Conservation (phyloP, 2,329 filamentous ascomycete genomes). For the Anthostomella pinea region DNA sequence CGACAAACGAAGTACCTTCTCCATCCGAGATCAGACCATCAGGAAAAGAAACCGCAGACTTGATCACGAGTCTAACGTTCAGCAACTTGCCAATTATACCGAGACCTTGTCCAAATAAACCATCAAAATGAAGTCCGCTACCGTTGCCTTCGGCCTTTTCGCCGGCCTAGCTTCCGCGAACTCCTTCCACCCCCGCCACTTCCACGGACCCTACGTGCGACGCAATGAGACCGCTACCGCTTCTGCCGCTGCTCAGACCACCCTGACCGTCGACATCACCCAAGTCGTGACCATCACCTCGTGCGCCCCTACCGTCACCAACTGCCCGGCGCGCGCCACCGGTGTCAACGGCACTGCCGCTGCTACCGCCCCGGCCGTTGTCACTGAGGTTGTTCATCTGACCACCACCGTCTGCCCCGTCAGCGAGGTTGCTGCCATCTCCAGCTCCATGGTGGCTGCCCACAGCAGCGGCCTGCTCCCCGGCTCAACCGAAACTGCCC, state of each 20-base stretch:
- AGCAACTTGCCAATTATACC: constrained; percentile 7
- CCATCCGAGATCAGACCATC: constrained; percentile 25
- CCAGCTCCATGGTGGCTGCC: constrained; percentile 29
- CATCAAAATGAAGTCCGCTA: constrained; percentile 34
- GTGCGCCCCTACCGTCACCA: constrained; percentile 33
- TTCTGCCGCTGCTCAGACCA: constrained; percentile 22
- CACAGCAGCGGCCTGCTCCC: constrained; percentile 32
- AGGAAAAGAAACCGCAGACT: constrained; percentile 16
- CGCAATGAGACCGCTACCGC: constrained; percentile 25
- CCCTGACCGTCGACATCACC: constrained; percentile 32
- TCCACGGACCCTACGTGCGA: constrained; percentile 28
- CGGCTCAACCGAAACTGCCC: constrained; percentile 27
- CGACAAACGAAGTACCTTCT: constrained; percentile 28
- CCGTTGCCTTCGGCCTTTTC: constrained; percentile 32
- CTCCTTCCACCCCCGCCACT: constrained; percentile 31
- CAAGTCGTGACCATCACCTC: constrained; percentile 31
- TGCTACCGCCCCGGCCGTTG: constrained; percentile 26
- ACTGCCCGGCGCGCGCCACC: constrained; percentile 29
- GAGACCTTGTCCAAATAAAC: constrained; percentile 2
- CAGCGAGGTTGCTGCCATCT: constrained; percentile 28
- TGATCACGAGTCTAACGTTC: constrained; percentile 12
- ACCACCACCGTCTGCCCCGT: constrained; percentile 38
- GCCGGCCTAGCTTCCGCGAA: constrained; percentile 32
- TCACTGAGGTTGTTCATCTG: constrained; percentile 35
- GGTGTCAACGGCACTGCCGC: constrained; percentile 23